Evolutionary conservation across 176 grass and related monocot species (phyloP).

Genomic region (Triticum urartu): DNA sequence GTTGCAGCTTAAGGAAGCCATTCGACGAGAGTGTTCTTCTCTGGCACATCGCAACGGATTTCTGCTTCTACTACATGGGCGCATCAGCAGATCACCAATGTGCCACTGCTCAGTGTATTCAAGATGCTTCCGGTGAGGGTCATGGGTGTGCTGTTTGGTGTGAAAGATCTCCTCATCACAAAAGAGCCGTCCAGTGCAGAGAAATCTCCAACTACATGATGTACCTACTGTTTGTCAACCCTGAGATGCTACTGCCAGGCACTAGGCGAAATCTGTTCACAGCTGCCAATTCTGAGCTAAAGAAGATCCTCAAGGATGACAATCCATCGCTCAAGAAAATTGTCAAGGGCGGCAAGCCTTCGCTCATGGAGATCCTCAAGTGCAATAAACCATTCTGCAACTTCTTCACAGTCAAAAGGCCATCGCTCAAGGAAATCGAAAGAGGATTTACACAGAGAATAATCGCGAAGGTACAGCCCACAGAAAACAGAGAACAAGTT

Average conservation of each 20-base stretch:
- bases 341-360: background rate
- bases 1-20: too few relatives aligned
- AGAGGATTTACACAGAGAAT: background rate
- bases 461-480: background rate
- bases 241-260: background rate
- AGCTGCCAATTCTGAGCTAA: background rate
- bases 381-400: background rate
- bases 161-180: too few relatives aligned
- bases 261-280: background rate
- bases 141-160: too few relatives aligned
- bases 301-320: background rate
- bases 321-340: background rate
- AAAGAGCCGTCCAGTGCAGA: background rate
- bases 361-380: background rate
- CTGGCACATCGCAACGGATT: too few relatives aligned
- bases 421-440: background rate
- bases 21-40: too few relatives aligned
- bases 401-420: background rate
- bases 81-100: too few relatives aligned
- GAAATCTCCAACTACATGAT: slow-evolving; percentile 23
- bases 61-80: too few relatives aligned
- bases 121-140: too few relatives aligned
- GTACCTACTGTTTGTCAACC: background rate
- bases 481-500: background rate
- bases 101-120: too few relatives aligned